Percentiles rank a stretch among this genome's conserved stretches.
phyloP scores from a whole-genome alignment of 352 stramenopile species.

The Aphanomyces invadans region DNA sequence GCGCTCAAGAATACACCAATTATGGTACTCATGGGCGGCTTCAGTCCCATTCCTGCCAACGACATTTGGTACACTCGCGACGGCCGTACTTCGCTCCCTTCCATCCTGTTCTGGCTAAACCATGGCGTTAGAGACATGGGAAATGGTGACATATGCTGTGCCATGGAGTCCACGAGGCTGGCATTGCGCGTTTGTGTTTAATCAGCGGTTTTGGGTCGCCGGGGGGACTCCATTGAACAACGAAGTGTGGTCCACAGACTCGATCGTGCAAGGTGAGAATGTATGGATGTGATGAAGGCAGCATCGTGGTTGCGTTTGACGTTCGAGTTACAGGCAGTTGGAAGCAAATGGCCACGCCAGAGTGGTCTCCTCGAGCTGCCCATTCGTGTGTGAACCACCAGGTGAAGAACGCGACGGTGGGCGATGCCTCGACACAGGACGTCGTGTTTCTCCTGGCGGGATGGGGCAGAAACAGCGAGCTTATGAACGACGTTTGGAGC shows the following conservation, averaged over 20 bases:
- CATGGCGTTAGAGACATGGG: slow-evolving; percentile 37
- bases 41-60: slow-evolving; percentile 61
- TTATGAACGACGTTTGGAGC: slow-evolving; percentile 61
- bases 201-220: slow-evolving; percentile 54
- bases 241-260: slow-evolving; percentile 65
- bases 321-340: slow-evolving; percentile 29
- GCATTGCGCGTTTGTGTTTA: slow-evolving; percentile 62
- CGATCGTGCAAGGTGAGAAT: slow-evolving; percentile 41
- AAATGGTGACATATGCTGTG: slow-evolving; percentile 30
- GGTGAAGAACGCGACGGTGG: slow-evolving; percentile 40
- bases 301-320: background rate
- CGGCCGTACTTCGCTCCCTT: slow-evolving; percentile 34
- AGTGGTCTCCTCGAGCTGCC: slow-evolving; percentile 49
- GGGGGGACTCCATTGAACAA: slow-evolving; percentile 73
- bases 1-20: background rate
- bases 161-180: slow-evolving; percentile 60
- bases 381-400: slow-evolving; percentile 52
- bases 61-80: slow-evolving; percentile 67
- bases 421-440: slow-evolving; percentile 40
- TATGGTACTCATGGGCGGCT: slow-evolving; percentile 55
- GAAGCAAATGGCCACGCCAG: slow-evolving; percentile 37
- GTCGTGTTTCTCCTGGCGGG: slow-evolving; percentile 62
- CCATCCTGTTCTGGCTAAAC: background rate
- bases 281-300: background rate
- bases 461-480: slow-evolving; percentile 43